Evolutionary conservation across 1,139 yeast species (phyloP).

Genomic region (Arxiozyma heterogenica): DNA sequence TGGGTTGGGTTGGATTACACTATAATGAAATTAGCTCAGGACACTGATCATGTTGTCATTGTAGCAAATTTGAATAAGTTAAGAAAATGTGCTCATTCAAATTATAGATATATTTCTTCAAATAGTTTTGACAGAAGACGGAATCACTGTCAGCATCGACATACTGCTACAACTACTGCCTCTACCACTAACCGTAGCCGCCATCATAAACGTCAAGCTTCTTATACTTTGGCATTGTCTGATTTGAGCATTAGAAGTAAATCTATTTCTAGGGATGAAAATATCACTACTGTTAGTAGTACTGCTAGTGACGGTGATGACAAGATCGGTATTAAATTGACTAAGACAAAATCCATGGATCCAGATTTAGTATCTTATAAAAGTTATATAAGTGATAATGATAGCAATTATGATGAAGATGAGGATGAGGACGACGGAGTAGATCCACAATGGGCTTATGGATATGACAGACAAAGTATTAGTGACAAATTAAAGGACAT

Average conservation of each 20-base stretch:
- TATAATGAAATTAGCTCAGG: conserved; percentile 41
- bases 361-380: not conserved
- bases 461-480: conserved; percentile 24
- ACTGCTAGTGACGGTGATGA: not conserved
- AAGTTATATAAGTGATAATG: not conserved
- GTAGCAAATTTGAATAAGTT: conserved; percentile 36
- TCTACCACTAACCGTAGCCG: too few species aligned
- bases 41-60: conserved; percentile 58
- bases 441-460: conserved; percentile 25
- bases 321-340: not conserved
- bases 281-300: not conserved
- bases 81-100: not conserved
- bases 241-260: not conserved
- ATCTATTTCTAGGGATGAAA: not conserved
- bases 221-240: not conserved
- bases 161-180: not conserved
- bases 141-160: not conserved
- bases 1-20: conserved; percentile 76
- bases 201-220: not conserved
- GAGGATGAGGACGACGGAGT: not conserved
- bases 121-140: too few species aligned
- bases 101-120: not conserved
- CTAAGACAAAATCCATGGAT: not conserved
- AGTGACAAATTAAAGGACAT: conserved; percentile 32
- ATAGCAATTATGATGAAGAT: not conserved